A percentile compares a stretch with the other conserved stretches of the same genome.
phyloP scores from a whole-genome alignment of 2,329 filamentous ascomycete genomes.

The Penicillium aurantiogriseum region DNA sequence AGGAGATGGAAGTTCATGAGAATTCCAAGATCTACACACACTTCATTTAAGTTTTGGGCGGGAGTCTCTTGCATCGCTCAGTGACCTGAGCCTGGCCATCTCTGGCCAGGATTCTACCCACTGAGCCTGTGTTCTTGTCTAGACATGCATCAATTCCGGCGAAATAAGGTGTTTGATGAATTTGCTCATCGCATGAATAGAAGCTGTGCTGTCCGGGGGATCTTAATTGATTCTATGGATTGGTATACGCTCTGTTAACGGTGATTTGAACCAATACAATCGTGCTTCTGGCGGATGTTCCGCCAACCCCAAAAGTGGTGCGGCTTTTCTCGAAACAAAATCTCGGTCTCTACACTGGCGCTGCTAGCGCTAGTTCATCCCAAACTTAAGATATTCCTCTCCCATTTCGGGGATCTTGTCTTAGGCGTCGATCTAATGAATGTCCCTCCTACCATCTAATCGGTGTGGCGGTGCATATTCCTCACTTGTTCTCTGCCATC shows the following conservation, averaged over 20 bases:
- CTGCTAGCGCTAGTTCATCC: background rate
- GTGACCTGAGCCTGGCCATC: slow-evolving; percentile 10
- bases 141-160: slow-evolving; percentile 28
- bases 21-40: slow-evolving; percentile 99
- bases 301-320: slow-evolving; percentile 15
- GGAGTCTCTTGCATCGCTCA: slow-evolving; percentile 26
- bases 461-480: slow-evolving; percentile 13
- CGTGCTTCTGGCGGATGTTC: slow-evolving; percentile 1
- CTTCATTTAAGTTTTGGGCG: slow-evolving; percentile 75
- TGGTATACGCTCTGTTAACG: background rate
- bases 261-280: slow-evolving; percentile 3
- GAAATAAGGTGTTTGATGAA: slow-evolving; percentile 23
- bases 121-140: slow-evolving; percentile 22
- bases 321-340: slow-evolving; percentile 14
- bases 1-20: slow-evolving; percentile 99
- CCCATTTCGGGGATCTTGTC: background rate
- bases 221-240: slow-evolving; percentile 1
- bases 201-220: background rate
- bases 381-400: background rate
- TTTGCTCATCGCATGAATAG: slow-evolving; percentile 2
- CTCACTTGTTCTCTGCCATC: slow-evolving; percentile 12
- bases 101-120: background rate
- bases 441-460: slow-evolving; percentile 13
- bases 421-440: slow-evolving; percentile 24
- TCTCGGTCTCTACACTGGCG: slow-evolving; percentile 5